These are phyloP conservation scores for Neofusicoccum ribis DNA, from an alignment of 2,329 filamentous ascomycete species.

Conservation along the genomic window DNA sequence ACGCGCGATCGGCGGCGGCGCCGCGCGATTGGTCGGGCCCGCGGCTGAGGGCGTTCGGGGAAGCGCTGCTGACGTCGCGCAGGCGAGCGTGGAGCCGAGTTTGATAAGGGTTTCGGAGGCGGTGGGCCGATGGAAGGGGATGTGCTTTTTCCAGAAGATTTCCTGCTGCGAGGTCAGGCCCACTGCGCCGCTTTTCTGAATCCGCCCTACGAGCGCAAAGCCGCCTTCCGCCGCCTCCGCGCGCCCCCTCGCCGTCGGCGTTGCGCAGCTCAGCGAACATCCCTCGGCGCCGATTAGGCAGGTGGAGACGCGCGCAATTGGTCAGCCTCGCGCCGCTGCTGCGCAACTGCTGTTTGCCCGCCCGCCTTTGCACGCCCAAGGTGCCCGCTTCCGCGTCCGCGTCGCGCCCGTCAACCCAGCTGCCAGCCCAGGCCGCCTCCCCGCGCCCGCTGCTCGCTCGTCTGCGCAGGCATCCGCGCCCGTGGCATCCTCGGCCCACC, in stretches of 20 bases:
- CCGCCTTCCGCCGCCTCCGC: constrained; percentile 12
- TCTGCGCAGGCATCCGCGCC: constrained; percentile 4
- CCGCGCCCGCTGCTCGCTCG: not conserved
- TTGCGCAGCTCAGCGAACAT: constrained; percentile 14
- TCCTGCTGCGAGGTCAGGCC: constrained; percentile 5
- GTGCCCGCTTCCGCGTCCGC: constrained; percentile 9
- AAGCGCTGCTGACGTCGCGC: constrained; percentile 13
- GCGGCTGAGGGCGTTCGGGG: constrained; percentile 8
- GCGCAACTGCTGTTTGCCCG: not conserved
- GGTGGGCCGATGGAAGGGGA: constrained; percentile 1
- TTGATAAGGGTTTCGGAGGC: constrained; percentile 10
- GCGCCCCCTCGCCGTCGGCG: not conserved
- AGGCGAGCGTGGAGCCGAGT: constrained; percentile 9
- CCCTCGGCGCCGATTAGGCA: constrained; percentile 12
- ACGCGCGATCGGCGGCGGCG: not conserved
- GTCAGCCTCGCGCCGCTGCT: not conserved
- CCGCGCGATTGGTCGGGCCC: constrained; percentile 1
- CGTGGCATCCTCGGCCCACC: constrained; percentile 4
- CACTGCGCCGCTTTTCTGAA: constrained; percentile 8
- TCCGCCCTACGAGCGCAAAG: constrained; percentile 17
- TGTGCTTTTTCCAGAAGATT: constrained; percentile 11
- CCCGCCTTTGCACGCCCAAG: not conserved
- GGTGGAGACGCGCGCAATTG: constrained; percentile 1
- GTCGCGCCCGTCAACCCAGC: constrained; percentile 5
- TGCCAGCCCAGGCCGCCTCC: not conserved